These are phyloP conservation scores for Recurvomyces mirabilis DNA, from an alignment of 495 filamentous ascomycete genomes.

Conservation along the genomic window DNA sequence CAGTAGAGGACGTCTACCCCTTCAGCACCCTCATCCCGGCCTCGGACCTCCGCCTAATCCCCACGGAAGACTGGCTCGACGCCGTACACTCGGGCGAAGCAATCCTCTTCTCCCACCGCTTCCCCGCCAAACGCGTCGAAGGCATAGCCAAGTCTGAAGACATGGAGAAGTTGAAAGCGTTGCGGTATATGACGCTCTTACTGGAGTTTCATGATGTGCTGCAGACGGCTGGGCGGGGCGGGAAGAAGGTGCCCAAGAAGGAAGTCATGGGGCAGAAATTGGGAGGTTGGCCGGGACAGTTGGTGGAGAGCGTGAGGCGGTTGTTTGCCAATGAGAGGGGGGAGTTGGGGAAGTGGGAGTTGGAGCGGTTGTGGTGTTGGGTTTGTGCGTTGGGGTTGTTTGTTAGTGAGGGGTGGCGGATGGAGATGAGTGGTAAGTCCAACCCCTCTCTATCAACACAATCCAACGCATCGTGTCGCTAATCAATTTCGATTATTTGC, in stretches of 20 bases:
- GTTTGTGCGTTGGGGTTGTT: slow-evolving; percentile 42
- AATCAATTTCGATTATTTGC: too few relatives aligned
- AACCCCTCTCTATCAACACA: too few relatives aligned
- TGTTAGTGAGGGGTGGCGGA: slow-evolving; percentile 65
- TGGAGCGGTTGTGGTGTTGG: too few relatives aligned
- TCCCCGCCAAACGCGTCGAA: slow-evolving; percentile 52
- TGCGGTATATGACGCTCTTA: slow-evolving; percentile 56
- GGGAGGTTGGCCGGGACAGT: slow-evolving; percentile 39
- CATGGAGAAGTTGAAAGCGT: slow-evolving; percentile 45
- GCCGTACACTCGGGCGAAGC: slow-evolving; percentile 45
- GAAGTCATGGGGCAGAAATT: slow-evolving; percentile 41
- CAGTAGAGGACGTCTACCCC: slow-evolving; percentile 74
- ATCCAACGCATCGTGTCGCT: too few relatives aligned
- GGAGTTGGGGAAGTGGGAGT: slow-evolving; percentile 32
- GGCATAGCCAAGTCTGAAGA: slow-evolving; percentile 47
- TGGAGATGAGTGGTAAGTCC: slow-evolving; percentile 62
- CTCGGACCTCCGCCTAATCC: slow-evolving; percentile 31
- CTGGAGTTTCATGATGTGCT: slow-evolving; percentile 50
- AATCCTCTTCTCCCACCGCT: slow-evolving; percentile 44
- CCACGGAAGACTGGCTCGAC: slow-evolving; percentile 66
- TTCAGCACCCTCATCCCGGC: slow-evolving; percentile 51
- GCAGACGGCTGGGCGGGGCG: slow-evolving; percentile 23
- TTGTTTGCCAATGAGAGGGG: slow-evolving; percentile 52
- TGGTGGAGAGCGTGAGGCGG: slow-evolving; percentile 56
- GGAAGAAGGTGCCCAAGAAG: slow-evolving; percentile 32